These are phyloP conservation scores for Camelina laxa DNA, from an alignment of 345 rosid species.

Conservation along the genomic window DNA sequence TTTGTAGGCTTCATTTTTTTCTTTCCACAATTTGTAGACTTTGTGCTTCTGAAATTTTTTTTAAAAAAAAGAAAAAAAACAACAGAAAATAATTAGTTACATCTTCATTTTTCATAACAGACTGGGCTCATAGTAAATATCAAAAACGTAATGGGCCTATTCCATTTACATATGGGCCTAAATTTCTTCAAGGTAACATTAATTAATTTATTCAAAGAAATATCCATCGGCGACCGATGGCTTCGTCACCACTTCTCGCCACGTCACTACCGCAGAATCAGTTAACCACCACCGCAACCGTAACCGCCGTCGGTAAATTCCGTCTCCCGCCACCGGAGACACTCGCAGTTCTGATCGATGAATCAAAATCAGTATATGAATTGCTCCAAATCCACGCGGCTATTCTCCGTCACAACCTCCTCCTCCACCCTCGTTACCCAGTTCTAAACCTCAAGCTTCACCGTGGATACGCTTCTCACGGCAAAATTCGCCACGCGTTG, in stretches of 20 bases:
- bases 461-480: slow-evolving; percentile 73
- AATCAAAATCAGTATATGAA: slow-evolving; percentile 49
- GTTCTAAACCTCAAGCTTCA: slow-evolving; percentile 78
- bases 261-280: slow-evolving; percentile 36
- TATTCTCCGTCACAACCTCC: slow-evolving; percentile 61
- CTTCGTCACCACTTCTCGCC: slow-evolving; percentile 41
- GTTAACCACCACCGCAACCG: neutral
- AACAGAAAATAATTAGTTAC: neutral
- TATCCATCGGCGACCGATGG: slow-evolving; percentile 37
- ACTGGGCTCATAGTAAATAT: neutral
- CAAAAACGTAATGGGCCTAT: neutral
- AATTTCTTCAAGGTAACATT: neutral
- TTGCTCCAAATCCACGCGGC: slow-evolving; percentile 73
- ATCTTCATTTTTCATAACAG: neutral
- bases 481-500: slow-evolving; percentile 55
- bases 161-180: neutral
- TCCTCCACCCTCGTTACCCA: slow-evolving; percentile 52
- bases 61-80: too few relatives aligned
- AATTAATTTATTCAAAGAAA: neutral
- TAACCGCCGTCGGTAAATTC: slow-evolving; percentile 32
- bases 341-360: slow-evolving; percentile 56
- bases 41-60: neutral
- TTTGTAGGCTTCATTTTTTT: neutral
- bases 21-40: slow-evolving; percentile 2
- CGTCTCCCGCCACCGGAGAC: slow-evolving; percentile 48